Evolutionary conservation across 2,329 filamentous ascomycete genomes (phyloP), one percentile per base, ranked within the genome.

Genomic region (Arthrobotrys sinensis): DNA sequence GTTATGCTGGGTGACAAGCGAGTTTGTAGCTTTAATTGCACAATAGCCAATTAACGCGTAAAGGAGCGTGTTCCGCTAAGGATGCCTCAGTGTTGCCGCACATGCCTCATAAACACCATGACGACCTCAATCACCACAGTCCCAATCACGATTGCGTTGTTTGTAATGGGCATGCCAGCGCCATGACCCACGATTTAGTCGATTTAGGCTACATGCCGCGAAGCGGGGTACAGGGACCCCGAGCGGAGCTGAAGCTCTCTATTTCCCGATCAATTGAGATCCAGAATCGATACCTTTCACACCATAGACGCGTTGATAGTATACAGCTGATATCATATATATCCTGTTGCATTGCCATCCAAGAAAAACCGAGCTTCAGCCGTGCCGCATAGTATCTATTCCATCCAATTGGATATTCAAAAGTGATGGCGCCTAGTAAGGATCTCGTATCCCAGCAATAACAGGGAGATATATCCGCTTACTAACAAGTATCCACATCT

Each of bases 11-110:
- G 19, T 24, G 16, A 16, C 16, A 55, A 38, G 52, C 19, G 36
- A 28, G 36, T 60, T 43, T 60, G 55, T 34, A 60, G 55, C 55
- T 43, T 38, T 24, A 11, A 45, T 5, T 57, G 38, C 32, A 7
- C 52, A 57, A 3, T n/a, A 19, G 55, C 55, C 55, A 57, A 60
- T 60, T 60, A 60, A 60, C 55, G 55, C 55, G 55, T 60, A 43
- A 24, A n/a, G 55, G 43, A 60, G 34, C 55, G 55, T 60, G 55
- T 60, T 21, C 10, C 11, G 3, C 52, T 19, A 38, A 32, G 52
- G 53, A 10, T 38, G 36, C 52, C 50, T 57, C 34, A 24, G 4
- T n/a, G 4, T 16, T 19, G 34, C 55, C 55, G 55, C 52, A 36
- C 14, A 4, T 57, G 52, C 55, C 55, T 8, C 55, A 60, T 4